Evolutionary conservation across 1,284 basidiomycete species (phyloP), one percentile per base, ranked within the genome.

Genomic region (Erythrobasidium hasegawianum): DNA sequence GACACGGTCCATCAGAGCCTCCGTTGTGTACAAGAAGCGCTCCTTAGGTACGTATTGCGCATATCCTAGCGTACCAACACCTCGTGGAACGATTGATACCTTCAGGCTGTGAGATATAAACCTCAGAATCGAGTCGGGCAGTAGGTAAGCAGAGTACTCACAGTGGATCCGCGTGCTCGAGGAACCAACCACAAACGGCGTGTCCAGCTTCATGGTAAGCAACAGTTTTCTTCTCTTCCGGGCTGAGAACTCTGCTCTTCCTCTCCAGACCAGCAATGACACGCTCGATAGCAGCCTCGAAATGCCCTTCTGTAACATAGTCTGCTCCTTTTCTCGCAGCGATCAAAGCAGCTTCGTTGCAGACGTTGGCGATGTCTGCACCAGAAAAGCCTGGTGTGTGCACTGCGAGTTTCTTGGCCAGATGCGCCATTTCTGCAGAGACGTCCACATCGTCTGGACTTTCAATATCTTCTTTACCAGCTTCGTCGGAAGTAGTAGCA

Each of bases 191-290:
- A 75, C 91, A 95, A 56, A 98, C 87, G 24, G 96, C 95, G 79
- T 99, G 95, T 0, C 95, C 96, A 38, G 96, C 96, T 82, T 99
- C 96, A 77, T 98, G 96, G 78, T 98, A 97, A 1, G 96, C 96
- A 38, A 98, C 95, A 0, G 90, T 97, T 81, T 87, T 94, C 86
- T 99, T 99, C 83, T 99, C 96, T 72, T 97, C 90, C 43, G 87
- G 85, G 73, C 89, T 93, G 55, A 98, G 81, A 43, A 98, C 89
- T 69, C 94, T 83, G 71, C 87, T 92, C 85, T 97, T 97, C 77
- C 90, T 84, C 83, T 98, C 95, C 71, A 98, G 80, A 58, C 96
- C 96, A 64, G 93, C 95, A 72, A 98, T 95, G 55, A 99, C 96
- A 67, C 95, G 86, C 81, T 99, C 95, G 71, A 98, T 97, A 9